A percentile compares a stretch with the other conserved stretches of the same genome.
Conservation (phyloP, 768 basidiomycete species). For the Lentinus tigrinus region DNA sequence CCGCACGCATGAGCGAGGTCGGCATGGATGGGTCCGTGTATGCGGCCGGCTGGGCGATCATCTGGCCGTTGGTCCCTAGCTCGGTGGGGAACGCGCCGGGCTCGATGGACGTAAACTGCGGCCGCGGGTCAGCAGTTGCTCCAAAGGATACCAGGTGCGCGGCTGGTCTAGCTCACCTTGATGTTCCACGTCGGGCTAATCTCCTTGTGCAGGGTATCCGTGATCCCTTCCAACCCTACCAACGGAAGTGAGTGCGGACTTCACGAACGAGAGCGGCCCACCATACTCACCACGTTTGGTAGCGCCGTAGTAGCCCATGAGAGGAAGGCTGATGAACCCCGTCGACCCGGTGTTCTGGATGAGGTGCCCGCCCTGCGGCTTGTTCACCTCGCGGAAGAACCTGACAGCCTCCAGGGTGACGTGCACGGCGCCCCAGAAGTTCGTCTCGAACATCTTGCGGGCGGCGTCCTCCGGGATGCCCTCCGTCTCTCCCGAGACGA, state of each 20-base stretch:
- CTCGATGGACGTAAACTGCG: slow-evolving; percentile 8
- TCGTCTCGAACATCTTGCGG: slow-evolving; percentile 37
- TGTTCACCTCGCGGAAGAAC: slow-evolving; percentile 31
- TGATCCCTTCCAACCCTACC: slow-evolving; percentile 33
- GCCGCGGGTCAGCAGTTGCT: background rate
- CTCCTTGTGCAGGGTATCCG: slow-evolving; percentile 38
- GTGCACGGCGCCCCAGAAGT: slow-evolving; percentile 25
- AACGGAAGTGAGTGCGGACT: too few relatives aligned
- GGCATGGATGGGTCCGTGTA: slow-evolving; percentile 11
- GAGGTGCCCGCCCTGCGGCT: slow-evolving; percentile 30
- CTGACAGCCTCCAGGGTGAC: slow-evolving; percentile 24
- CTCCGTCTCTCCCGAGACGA: slow-evolving; percentile 37
- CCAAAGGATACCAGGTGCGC: background rate
- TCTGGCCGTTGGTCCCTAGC: background rate
- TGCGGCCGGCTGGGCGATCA: slow-evolving; percentile 8
- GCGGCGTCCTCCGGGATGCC: slow-evolving; percentile 31
- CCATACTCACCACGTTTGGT: slow-evolving; percentile 16
- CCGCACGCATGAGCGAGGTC: background rate
- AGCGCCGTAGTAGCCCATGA: slow-evolving; percentile 24
- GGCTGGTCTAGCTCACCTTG: slow-evolving; percentile 36
- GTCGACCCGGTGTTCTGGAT: slow-evolving; percentile 36
- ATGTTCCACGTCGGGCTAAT: slow-evolving; percentile 48
- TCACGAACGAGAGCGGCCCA: too few relatives aligned
- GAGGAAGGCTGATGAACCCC: slow-evolving; percentile 26
- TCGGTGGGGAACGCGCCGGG: slow-evolving; percentile 21